Evolutionary conservation across 2,329 filamentous ascomycete species (phyloP).

Genomic region (Eurotiales sp.): DNA sequence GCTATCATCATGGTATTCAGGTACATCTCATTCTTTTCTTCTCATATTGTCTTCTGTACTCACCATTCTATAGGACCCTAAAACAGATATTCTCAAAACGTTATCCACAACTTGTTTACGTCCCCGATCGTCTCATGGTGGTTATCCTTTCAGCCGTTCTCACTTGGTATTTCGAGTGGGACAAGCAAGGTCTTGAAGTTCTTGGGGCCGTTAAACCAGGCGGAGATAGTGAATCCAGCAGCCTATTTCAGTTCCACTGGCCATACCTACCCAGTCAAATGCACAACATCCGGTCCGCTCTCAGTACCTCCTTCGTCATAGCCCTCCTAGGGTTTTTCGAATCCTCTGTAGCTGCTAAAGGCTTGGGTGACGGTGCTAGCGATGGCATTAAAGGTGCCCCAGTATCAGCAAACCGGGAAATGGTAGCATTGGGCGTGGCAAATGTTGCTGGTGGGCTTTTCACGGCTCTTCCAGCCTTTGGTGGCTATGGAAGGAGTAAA

Average conservation of each 20-base stretch:
- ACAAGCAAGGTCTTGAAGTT: slow-evolving; percentile 73
- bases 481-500: slow-evolving; percentile 93
- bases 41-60: slow-evolving; percentile 15
- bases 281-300: slow-evolving; percentile 75
- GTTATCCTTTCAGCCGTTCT: slow-evolving; percentile 81
- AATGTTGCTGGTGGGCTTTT: slow-evolving; percentile 92
- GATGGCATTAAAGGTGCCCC: slow-evolving; percentile 73
- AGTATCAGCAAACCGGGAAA: slow-evolving; percentile 85
- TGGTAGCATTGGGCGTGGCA: slow-evolving; percentile 84
- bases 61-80: slow-evolving; percentile 56
- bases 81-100: slow-evolving; percentile 77
- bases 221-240: slow-evolving; percentile 66
- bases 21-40: slow-evolving; percentile 38
- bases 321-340: slow-evolving; percentile 97
- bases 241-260: slow-evolving; percentile 75
- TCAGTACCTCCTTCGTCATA: slow-evolving; percentile 90
- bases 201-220: slow-evolving; percentile 79
- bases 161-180: slow-evolving; percentile 73
- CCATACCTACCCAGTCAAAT: slow-evolving; percentile 75
- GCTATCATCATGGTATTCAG: slow-evolving; percentile 84
- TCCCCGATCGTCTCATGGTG: slow-evolving; percentile 87
- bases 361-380: slow-evolving; percentile 61
- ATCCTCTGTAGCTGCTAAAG: slow-evolving; percentile 92
- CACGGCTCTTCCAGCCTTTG: slow-evolving; percentile 89
- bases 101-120: slow-evolving; percentile 75